Base-by-base conservation (phyloP, 768 basidiomycete species). In the Crepidotus variabilis region DNA sequence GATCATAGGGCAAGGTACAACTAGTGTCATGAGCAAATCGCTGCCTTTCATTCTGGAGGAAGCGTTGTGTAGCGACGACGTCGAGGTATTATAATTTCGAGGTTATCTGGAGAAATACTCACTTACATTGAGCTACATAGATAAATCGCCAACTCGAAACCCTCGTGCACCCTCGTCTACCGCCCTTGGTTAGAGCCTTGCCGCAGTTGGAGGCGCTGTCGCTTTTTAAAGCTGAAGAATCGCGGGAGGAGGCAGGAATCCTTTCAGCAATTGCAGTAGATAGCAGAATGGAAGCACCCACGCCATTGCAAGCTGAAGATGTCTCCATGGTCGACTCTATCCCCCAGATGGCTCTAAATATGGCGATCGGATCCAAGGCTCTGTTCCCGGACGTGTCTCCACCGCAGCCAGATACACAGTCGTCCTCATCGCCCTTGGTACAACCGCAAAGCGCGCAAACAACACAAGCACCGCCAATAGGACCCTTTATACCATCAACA, bases 101-200 rank as follows among this genome's bases (percentile, higher is more conserved):
- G 1, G 24, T 14, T 16, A 9, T 48, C 2, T 28, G 28, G 16
- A 14, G 6, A 6, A 14, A 32, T 47, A 20, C 33, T 33, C 14
- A 57, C 20, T 55, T 35, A 20, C 39, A 7, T 23, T 16, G 18
- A 20, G 11, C 28, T 28, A 52, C 24, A 52, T 58, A 68, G 62
- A 64, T 63, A 7, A 70, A 77, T 57, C 71, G 64, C 20, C 71
- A 71, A 34, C 64, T 88, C 48, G 88, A 90, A 56, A 66, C 86
- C 23, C 71, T 92, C 21, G 65, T 94, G 10, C 92, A 94, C 63
- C 91, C 92, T 47, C 86, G 90, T 20, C 76, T 89, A 4, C 92
- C 92, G 8, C 88, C 91, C 7, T 70, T 90, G 11, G 75, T 91
- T 52, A 83, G 87, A 47, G 77, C 86, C 2, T 68, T 88, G 55